A percentile compares a stretch with the other conserved stretches of the same genome.
Conservation (phyloP, 2,329 filamentous ascomycete species). For the Venturiaceae sp. region DNA sequence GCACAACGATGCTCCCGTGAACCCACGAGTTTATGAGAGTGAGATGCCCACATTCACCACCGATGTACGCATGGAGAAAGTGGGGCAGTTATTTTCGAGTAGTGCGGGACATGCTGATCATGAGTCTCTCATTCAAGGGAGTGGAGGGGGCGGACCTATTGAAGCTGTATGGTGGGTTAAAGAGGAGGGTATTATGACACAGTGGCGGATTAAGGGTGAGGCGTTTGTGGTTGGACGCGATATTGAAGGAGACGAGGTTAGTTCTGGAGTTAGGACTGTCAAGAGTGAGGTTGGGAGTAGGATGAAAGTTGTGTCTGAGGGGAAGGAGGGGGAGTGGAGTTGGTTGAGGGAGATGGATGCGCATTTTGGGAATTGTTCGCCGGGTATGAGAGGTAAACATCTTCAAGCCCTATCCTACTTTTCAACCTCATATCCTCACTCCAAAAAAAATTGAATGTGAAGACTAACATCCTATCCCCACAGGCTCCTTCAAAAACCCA, state of each 20-base stretch:
- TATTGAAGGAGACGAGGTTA: slow-evolving; percentile 44
- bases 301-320: slow-evolving; percentile 47
- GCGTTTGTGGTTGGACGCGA: slow-evolving; percentile 68
- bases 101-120: slow-evolving; percentile 36
- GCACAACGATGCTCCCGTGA: slow-evolving; percentile 62
- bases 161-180: slow-evolving; percentile 79
- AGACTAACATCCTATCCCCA: not conserved
- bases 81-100: slow-evolving; percentile 55
- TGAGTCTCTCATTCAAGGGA: slow-evolving; percentile 33
- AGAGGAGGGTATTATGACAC: slow-evolving; percentile 47
- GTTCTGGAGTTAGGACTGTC: slow-evolving; percentile 43
- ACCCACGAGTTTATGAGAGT: slow-evolving; percentile 61
- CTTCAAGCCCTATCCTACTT: slow-evolving; percentile 11
- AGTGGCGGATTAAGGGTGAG: slow-evolving; percentile 76
- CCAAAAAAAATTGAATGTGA: not conserved
- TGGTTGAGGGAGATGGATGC: slow-evolving; percentile 73
- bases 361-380: slow-evolving; percentile 83
- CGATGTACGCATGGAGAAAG: slow-evolving; percentile 80
- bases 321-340: slow-evolving; percentile 50
- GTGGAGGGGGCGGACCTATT: slow-evolving; percentile 58
- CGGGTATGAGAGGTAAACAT: slow-evolving; percentile 59
- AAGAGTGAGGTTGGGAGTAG: slow-evolving; percentile 50
- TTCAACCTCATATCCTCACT: not conserved
- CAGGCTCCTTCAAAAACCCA: slow-evolving; percentile 55
- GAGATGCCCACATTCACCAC: slow-evolving; percentile 80